A percentile compares a stretch with the other conserved stretches of the same genome.
Conservation (phyloP, 495 filamentous ascomycete species). For the Hyaloscypha bicolor region DNA sequence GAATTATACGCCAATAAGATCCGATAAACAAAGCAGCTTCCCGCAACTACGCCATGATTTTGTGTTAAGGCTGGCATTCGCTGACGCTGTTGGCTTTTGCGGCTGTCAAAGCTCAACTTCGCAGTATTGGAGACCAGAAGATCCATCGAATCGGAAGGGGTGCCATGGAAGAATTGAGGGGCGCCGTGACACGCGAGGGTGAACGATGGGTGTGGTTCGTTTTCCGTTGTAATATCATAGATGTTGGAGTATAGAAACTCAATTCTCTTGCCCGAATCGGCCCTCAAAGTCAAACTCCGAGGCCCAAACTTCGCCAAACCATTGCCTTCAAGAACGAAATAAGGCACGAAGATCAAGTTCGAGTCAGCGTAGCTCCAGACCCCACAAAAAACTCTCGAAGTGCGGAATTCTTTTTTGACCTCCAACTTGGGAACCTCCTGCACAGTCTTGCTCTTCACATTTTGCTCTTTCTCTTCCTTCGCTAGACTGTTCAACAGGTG, state of each 20-base stretch:
- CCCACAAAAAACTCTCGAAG: slow-evolving; percentile 45
- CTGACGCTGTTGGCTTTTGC: too few relatives aligned
- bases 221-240: slow-evolving; percentile 29
- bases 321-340: slow-evolving; percentile 38
- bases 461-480: background rate
- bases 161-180: too few relatives aligned
- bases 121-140: too few relatives aligned
- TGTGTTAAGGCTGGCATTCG: too few relatives aligned
- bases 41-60: too few relatives aligned
- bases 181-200: too few relatives aligned
- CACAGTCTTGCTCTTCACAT: background rate
- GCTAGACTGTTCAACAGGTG: slow-evolving; percentile 7
- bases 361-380: slow-evolving; percentile 44
- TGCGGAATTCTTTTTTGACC: slow-evolving; percentile 33
- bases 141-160: too few relatives aligned
- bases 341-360: slow-evolving; percentile 45
- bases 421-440: slow-evolving; percentile 13
- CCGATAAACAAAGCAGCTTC: too few relatives aligned
- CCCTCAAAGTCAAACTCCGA: slow-evolving; percentile 38
- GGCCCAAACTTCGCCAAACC: slow-evolving; percentile 44
- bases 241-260: slow-evolving; percentile 34
- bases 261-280: slow-evolving; percentile 22
- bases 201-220: too few relatives aligned
- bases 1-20: too few relatives aligned
- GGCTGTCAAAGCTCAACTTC: too few relatives aligned